Base-by-base conservation (phyloP, 2,329 filamentous ascomycete genomes). In the Cercospora sp. region DNA sequence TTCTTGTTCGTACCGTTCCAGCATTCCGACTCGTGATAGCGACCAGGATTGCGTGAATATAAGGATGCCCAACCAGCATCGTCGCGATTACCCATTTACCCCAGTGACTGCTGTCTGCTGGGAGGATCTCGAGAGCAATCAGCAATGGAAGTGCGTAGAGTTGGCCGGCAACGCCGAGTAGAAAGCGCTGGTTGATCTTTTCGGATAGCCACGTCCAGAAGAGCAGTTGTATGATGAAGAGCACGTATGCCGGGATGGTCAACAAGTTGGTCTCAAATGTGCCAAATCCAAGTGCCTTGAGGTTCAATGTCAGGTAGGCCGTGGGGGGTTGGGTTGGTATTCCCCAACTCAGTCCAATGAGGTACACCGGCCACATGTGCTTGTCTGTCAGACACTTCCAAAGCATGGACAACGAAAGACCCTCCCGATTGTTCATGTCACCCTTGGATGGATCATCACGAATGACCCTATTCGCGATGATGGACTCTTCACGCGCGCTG, bases 391-490 rank as follows among this genome's bases (percentile, higher is more conserved):
- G 69, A 28, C 83, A 83, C 12, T 83, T 71, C 80, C 82, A 84
- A 13, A 88, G 78, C 77, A 86, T 82, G 30, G 71, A 75, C 0
- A 79, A 76, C 0, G 80, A 82, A 5, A 88, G 76, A 0, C 83
- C 84, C 74, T 88, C 84, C 3, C 86, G 80, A 70, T 88, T 88
- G 76, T 88, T 85, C 86, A 88, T 88, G 68, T 83, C 83, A 16
- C 85, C 85, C 69, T 88, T 88, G 60, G 81, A 83, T 0, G 86
- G 86, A 72, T 89, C 88, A 57, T 90, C 88, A 1, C 88, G 84
- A 1, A 89, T 79, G n/a, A 88, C 79, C 1, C 88, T 82, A 72
- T 90, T 90, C n/a, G 90, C 86, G 71, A 90, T 84, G 72, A 90
- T 90, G 57, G 80, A 79, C 72, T 89, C 87, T 67, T 89, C 88